Percentiles rank a stretch among this genome's conserved stretches.
Conservation (phyloP, 768 basidiomycete genomes). For the Hericium coralloides region DNA sequence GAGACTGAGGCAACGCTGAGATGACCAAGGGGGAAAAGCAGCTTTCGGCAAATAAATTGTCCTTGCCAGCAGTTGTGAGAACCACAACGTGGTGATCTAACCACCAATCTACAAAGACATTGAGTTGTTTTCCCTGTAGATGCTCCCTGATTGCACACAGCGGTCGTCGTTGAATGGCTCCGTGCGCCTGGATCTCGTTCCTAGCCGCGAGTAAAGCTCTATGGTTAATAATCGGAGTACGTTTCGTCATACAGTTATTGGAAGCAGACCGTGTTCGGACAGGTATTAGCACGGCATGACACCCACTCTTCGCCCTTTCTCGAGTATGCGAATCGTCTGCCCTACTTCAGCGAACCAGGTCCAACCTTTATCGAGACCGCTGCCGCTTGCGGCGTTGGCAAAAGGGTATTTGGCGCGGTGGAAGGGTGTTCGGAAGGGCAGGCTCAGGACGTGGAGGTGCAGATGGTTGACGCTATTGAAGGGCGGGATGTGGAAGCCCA, state of each 20-base stretch:
- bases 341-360: constrained; percentile 64
- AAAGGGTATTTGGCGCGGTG: constrained; percentile 42
- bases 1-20: too few species aligned
- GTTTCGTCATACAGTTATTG: background rate
- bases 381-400: constrained; percentile 21
- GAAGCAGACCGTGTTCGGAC: background rate
- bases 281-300: background rate
- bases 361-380: constrained; percentile 47
- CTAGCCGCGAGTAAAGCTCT: background rate
- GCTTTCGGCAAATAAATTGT: too few species aligned
- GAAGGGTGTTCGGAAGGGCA: constrained; percentile 46
- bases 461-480: constrained; percentile 66
- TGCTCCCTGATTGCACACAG: background rate
- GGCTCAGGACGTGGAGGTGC: constrained; percentile 63
- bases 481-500: constrained; percentile 80
- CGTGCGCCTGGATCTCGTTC: too few species aligned
- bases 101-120: too few species aligned
- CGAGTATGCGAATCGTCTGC: constrained; percentile 54
- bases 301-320: constrained; percentile 37
- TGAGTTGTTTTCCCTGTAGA: too few species aligned
- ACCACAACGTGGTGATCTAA: too few species aligned
- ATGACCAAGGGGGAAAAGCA: too few species aligned
- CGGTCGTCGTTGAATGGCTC: background rate
- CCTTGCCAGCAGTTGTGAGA: too few species aligned
- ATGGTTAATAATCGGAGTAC: background rate